phyloP scores from a whole-genome alignment of 805 yeast genomes.

The Yarrowia keelungensis region DNA sequence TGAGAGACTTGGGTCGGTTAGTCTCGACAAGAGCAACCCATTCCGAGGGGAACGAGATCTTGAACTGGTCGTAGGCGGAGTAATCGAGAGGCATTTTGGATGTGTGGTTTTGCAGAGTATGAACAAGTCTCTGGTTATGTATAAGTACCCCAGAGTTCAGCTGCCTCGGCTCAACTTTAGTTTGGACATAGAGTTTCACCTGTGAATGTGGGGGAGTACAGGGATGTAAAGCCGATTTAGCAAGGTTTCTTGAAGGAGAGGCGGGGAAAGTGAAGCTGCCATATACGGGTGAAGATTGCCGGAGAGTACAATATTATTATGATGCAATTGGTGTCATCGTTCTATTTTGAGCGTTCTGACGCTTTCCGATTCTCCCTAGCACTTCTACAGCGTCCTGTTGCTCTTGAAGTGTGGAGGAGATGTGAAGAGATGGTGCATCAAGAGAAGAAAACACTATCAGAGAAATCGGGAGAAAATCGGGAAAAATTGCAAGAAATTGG shows the following conservation, averaged over 20 bases:
- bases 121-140: background rate
- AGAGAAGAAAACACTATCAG: too few species aligned
- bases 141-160: constrained; percentile 27
- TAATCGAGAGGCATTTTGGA: constrained; percentile 39
- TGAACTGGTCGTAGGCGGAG: constrained; percentile 41
- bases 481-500: background rate
- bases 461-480: background rate
- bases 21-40: constrained; percentile 64
- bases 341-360: too few species aligned
- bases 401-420: background rate
- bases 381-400: background rate
- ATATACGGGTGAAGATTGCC: too few species aligned
- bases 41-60: constrained; percentile 54
- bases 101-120: background rate
- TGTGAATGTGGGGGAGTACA: constrained; percentile 28
- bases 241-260: constrained; percentile 3
- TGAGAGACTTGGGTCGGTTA: constrained; percentile 65
- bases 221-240: constrained; percentile 23
- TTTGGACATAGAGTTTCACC: background rate
- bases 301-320: too few species aligned
- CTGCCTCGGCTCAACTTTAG: constrained; percentile 36
- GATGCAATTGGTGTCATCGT: too few species aligned
- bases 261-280: too few species aligned
- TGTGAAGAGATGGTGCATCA: too few species aligned
- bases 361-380: background rate